phyloP scores from a whole-genome alignment of 2,329 filamentous ascomycete species.

The Didymella lethalis region DNA sequence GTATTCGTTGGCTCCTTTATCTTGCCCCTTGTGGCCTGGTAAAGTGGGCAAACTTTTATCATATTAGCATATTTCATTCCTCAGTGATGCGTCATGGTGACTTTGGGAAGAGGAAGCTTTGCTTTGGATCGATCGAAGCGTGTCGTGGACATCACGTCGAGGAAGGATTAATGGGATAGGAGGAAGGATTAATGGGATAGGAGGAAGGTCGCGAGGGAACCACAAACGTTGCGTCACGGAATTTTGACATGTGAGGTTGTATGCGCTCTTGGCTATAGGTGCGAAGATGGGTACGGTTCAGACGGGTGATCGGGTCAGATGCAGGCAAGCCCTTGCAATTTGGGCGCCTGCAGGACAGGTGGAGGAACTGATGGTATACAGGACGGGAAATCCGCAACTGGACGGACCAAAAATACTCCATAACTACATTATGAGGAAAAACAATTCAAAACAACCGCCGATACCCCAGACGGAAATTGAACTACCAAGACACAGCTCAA shows the following conservation, averaged over 20 bases:
- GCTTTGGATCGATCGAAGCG: neutral
- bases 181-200: neutral
- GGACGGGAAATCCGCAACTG: neutral
- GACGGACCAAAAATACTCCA: neutral
- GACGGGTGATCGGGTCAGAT: neutral
- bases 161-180: neutral
- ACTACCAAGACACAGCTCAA: too few relatives aligned
- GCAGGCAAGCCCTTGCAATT: neutral
- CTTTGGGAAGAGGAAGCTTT: neutral
- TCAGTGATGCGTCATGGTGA: neutral
- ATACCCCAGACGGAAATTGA: neutral
- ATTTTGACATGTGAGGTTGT: neutral
- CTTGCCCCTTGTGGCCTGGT: neutral
- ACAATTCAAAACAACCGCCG: neutral
- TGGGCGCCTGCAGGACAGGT: neutral
- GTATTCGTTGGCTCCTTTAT: neutral
- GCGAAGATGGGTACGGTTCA: neutral
- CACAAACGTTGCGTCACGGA: neutral
- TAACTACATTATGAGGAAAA: neutral
- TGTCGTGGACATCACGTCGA: neutral
- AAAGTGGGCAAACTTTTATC: neutral
- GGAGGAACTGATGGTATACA: neutral
- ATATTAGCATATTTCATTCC: neutral
- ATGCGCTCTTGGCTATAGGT: neutral
- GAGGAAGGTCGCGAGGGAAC: neutral